A percentile compares a stretch with the other conserved stretches of the same genome.
phyloP scores from a whole-genome alignment of 129 eudicot species.

The Deinandra increscens region DNA sequence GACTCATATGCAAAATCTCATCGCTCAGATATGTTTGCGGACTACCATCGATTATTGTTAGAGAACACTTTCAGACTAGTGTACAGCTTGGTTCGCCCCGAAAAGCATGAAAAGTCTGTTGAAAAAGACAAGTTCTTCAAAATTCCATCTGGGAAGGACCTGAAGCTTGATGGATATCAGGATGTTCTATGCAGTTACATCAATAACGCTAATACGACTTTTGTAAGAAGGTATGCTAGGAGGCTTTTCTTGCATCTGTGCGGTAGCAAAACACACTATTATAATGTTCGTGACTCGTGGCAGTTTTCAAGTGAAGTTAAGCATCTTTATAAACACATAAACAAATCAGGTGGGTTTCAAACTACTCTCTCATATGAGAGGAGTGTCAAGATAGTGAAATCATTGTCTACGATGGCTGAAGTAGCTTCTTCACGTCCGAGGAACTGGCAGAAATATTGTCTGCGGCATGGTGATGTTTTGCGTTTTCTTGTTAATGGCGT shows the following conservation, averaged over 20 bases:
- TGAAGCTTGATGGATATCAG: conserved; percentile 97
- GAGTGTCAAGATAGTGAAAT: conserved; percentile 91
- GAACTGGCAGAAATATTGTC: conserved; percentile 97
- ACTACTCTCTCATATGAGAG: conserved; percentile 84
- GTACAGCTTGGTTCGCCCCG: conserved; percentile 91
- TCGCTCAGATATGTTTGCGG: conserved; percentile 89
- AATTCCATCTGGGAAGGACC: conserved; percentile 66
- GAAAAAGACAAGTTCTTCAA: conserved; percentile 81
- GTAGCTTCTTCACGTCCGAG: conserved; percentile 96
- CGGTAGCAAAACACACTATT: conserved; percentile 97
- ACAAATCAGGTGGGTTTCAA: conserved; percentile 89
- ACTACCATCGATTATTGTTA: conserved; percentile 78
- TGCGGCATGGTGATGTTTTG: conserved; percentile 83
- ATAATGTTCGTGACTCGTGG: conserved; percentile 92
- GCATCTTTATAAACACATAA: conserved; percentile 77
- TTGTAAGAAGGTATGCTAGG: conserved; percentile 91
- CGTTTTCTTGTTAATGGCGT: conserved; percentile 74
- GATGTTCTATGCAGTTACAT: conserved; percentile 96
- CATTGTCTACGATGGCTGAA: conserved; percentile 87
- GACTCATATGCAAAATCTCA: conserved; percentile 97
- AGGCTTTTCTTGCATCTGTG: conserved; percentile 93
- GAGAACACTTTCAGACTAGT: conserved; percentile 92
- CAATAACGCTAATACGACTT: conserved; percentile 75
- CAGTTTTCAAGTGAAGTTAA: conserved; percentile 94
- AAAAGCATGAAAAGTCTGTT: conserved; percentile 83